Evolutionary conservation across 306 rosid genomes (phyloP).

Genomic region (Purshia tridentata): DNA sequence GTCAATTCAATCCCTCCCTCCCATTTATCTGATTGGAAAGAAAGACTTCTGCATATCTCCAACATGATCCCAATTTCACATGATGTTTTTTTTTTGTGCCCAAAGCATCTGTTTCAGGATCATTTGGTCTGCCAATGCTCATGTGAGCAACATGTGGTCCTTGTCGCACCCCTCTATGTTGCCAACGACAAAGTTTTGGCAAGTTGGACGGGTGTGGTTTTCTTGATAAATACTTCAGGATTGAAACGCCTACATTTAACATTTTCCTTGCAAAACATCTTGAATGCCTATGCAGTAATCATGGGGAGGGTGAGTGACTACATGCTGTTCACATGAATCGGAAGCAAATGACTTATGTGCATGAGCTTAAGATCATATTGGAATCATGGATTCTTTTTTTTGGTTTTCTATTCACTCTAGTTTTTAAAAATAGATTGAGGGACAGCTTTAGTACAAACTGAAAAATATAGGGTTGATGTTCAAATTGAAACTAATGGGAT

Average conservation of each 20-base stretch:
- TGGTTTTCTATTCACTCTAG: background rate
- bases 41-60: background rate
- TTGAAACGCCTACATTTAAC: background rate
- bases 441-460: background rate
- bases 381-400: background rate
- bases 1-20: background rate
- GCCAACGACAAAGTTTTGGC: background rate
- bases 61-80: slow-evolving; percentile 6
- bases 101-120: background rate
- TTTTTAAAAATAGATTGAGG: background rate
- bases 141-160: background rate
- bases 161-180: background rate
- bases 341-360: background rate
- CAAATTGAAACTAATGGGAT: too few species aligned
- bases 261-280: background rate
- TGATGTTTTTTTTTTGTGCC: background rate
- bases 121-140: background rate
- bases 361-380: background rate
- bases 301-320: background rate
- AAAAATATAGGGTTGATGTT: background rate
- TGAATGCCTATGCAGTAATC: background rate
- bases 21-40: background rate
- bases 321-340: background rate
- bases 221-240: background rate
- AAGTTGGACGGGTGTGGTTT: background rate